These are phyloP conservation scores for Coemansia asiatica DNA, from an alignment of 192 early-diverging fungal species.

Conservation along the genomic window DNA sequence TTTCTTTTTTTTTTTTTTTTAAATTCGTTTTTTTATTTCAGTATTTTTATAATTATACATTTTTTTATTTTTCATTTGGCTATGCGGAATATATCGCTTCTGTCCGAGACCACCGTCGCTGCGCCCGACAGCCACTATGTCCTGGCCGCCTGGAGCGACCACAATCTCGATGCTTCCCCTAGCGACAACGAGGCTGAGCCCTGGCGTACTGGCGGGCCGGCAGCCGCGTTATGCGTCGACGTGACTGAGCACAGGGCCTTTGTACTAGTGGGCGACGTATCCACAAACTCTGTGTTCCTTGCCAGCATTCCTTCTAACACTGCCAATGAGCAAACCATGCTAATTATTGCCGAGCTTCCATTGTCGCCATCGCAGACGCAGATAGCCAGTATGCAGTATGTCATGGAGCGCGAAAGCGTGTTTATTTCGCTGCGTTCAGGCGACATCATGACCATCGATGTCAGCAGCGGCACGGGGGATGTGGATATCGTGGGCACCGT, in stretches of 20 bases:
- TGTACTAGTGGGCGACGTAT: conserved; percentile 13
- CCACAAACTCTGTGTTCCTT: conserved; percentile 8
- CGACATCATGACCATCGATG: conserved; percentile 47
- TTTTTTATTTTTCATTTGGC: conserved; percentile 2
- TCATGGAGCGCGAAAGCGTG: conserved; percentile 56
- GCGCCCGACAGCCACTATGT: conserved; percentile 14
- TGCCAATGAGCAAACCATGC: background rate
- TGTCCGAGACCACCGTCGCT: conserved; percentile 13
- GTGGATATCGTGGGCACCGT: conserved; percentile 35
- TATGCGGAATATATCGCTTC: conserved; percentile 34
- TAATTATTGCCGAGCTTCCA: conserved; percentile 16
- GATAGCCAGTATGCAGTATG: conserved; percentile 39
- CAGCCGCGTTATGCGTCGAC: conserved; percentile 20
- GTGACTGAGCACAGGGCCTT: conserved; percentile 9
- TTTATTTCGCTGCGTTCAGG: conserved; percentile 53
- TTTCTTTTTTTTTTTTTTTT: background rate
- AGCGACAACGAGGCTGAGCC: no score
- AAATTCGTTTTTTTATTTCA: conserved; percentile 1
- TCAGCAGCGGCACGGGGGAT: background rate
- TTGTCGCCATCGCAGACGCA: conserved; percentile 13
- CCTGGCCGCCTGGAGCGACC: background rate
- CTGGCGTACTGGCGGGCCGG: background rate
- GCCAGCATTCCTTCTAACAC: background rate
- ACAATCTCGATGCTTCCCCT: background rate
- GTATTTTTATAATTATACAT: no score